Base-by-base conservation (phyloP, 2,329 filamentous ascomycete species). In the Verticillium nonalfalfae region DNA sequence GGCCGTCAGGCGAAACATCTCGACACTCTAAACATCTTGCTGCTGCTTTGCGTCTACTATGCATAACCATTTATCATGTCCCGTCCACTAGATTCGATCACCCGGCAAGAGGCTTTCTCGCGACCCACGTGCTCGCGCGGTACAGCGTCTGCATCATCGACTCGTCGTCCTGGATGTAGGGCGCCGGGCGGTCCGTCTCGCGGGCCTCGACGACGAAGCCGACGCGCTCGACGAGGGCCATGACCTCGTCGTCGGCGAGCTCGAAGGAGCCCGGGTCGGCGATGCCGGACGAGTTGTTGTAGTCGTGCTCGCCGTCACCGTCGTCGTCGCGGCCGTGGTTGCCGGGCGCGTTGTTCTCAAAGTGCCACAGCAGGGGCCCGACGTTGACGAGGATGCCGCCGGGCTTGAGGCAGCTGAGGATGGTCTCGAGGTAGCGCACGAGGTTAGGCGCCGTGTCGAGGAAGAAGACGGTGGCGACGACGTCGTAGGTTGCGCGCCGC, bases 391-490 rank as follows among this genome's bases (percentile, higher is more conserved):
- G 90, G 4, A 96, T 69, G 0, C 95, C 95, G 33, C 90, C 90
- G 0, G 85, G 80, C 66, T 84, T 86, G 58, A 99, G 82, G 69
- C 93, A 96, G 70, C 90, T 85, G 52, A 78, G 79, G 60, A 98
- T 90, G 1, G 93, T 88, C 71, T 96, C 88, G 38, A 99, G 85
- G 71, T 99, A 99, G 2, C 90, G 85, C 60, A 98, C 89, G 36
- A 97, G 73, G 72, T 99, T 98, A 1, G 94, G 93, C 2, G 95
- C 95, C 1, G 95, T 99, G 73, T 99, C 96, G 62, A 99, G 89
- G 78, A 99, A 99, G 78, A 98, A 99, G 11, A 97, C 90, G 2
- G 90, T 91, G 0, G 91, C 87, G 1, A 98, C 91, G 1, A 89
- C 93, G 69, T 97, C 88, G 73, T 93, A 98, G 0, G 74, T 69